Conservation (phyloP, 2,329 filamentous ascomycete species). For the Phaeosphaeriaceae sp. region DNA sequence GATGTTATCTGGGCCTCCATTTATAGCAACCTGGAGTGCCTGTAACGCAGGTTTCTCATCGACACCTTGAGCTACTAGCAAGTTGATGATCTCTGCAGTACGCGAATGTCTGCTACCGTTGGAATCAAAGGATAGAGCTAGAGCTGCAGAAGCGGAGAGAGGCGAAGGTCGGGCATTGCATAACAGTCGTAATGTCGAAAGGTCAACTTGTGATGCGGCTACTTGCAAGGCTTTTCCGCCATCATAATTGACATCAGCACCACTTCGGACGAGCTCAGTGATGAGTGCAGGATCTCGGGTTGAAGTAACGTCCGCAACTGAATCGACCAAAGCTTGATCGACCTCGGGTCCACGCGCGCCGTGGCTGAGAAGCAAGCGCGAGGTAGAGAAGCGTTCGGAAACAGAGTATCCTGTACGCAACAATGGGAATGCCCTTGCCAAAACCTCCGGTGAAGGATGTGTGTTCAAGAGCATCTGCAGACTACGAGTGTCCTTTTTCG, state of each 20-base stretch:
- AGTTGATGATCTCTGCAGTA: constrained; percentile 35
- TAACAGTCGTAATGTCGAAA: constrained; percentile 33
- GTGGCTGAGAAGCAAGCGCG: constrained; percentile 30
- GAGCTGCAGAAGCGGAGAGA: constrained; percentile 28
- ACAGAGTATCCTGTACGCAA: constrained; percentile 24
- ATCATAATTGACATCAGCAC: constrained; percentile 34
- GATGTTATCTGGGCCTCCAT: constrained; percentile 38
- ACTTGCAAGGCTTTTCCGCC: constrained; percentile 31
- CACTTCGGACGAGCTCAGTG: constrained; percentile 30
- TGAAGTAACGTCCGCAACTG: constrained; percentile 32
- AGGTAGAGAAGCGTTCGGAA: constrained; percentile 30
- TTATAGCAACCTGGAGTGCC: constrained; percentile 35
- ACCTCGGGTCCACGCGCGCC: constrained; percentile 38
- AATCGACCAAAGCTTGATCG: constrained; percentile 37
- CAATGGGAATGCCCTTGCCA: constrained; percentile 33
- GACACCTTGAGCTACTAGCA: constrained; percentile 31
- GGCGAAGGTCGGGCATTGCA: constrained; percentile 29
- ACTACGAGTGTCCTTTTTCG: constrained; percentile 29
- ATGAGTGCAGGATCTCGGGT: constrained; percentile 34
- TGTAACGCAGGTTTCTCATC: constrained; percentile 31
- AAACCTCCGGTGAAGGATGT: constrained; percentile 25
- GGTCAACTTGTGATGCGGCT: constrained; percentile 38
- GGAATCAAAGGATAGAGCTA: constrained; percentile 38
- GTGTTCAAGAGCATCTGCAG: constrained; percentile 29
- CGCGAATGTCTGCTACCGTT: constrained; percentile 27